Base-by-base conservation (phyloP, 192 early-diverging fungal species). In the Coemansia javaensis region DNA sequence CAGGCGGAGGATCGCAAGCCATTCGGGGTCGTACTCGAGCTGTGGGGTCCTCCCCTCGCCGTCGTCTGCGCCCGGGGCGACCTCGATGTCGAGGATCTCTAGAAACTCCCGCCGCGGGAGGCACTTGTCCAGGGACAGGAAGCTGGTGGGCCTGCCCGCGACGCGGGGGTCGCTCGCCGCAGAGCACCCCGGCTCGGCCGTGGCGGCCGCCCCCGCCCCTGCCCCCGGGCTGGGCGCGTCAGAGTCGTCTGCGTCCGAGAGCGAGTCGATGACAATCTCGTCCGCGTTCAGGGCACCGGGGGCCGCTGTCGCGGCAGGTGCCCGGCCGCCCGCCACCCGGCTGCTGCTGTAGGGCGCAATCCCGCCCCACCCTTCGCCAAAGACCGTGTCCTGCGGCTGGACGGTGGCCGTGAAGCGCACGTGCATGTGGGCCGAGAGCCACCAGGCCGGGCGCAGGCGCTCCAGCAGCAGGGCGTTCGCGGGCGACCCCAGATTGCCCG, bases 401-500 rank as follows among this genome's bases (percentile, higher is more conserved):
- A 89, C 79, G 0, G 83, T 20, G 1, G 95, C 94, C 21, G 85
- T 71, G 60, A 84, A 98, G 22, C 88, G 82, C 17, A 95, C 90
- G 60, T 99, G 97, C 48, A 97, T 59, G 64, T 99, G 97, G 2
- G 94, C 95, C 6, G 90, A 67, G 53, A 97, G 95, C 97, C 97
- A 99, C 69, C 83, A 89, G 6, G 67, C 62, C 10, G 97, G 97
- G 40, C 83, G 76, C 40, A 98, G 50, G 22, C 78, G 59, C 38
- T 80, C 73, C 39, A 99, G 44, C 18, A 99, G 63, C 34, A 82
- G 27, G 32, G 89, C 83, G 44, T 79, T 83, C 1, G 85, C 77
- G 0, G 79, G 63, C 42, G 82, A 89, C 11, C 97, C 97, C 16
- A 99, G 59, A 4, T 45, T 51, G 23, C 56, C 46, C 7, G 21